Evolutionary conservation across 805 yeast genomes (phyloP), one percentile per base, ranked within the genome.

Genomic region (Wickerhamiella allomyrinae): DNA sequence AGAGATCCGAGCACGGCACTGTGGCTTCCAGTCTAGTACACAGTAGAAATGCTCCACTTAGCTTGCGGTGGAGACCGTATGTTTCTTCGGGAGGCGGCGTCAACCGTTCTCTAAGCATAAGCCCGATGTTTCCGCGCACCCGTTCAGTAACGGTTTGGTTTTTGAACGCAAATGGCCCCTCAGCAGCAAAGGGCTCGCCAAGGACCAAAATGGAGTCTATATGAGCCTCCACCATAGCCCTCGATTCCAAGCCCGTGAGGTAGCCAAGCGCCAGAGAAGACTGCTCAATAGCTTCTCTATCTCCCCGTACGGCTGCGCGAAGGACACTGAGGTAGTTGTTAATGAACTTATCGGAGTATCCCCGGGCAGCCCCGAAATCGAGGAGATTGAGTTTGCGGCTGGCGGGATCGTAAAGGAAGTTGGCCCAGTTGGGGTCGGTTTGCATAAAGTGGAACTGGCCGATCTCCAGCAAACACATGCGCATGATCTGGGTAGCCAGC

Each of bases 391-490:
- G 75, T 58, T 79, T 76, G 20, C 72, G 62, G 2, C 86, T 76
- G n/a, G 65, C 51, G 25, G 67, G 67, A 56, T 91, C 86, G 65
- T 82, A 86, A 46, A 91, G 63, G 63, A 91, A 91, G 60, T 91
- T 91, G 36, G 98, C 96, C 98, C 98, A 91, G 60, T 91, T 91
- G 40, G 98, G 98, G 63, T 91, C 98, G 1, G 97, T 89, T 63
- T 91, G 98, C 98, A 91, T 91, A 63, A 79, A 89, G 54, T 72
- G 73, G 65, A 80, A 87, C 51, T 73, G 66, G 11, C 86, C 83
- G 58, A 91, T 82, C 62, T 91, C 98, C 51, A 72, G 68, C 38
- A 91, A 65, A 56, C 95, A 86, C 34, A 91, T 67, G 49, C 84
- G 72, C 95, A 91, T 81, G 41, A 91, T 77, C 49, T 79, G 72